phyloP scores from a whole-genome alignment of 192 early-diverging fungal species.

The Podila horticola region DNA sequence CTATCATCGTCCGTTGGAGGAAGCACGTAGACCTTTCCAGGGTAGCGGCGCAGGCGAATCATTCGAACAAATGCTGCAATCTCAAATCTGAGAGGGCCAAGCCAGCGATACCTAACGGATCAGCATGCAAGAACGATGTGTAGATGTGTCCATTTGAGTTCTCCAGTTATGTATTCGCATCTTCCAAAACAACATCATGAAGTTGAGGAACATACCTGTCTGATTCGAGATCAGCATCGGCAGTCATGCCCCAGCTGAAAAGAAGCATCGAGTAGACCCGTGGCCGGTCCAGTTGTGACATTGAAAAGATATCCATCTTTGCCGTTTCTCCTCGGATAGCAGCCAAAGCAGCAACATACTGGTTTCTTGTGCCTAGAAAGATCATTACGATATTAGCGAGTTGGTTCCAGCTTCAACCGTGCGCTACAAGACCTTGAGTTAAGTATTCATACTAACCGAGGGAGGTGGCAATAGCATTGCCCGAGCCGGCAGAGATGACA shows the following conservation, averaged over 20 bases:
- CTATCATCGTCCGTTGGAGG: constrained; percentile 15
- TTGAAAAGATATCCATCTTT: constrained; percentile 66
- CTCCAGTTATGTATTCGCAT: neutral
- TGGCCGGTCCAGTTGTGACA: constrained; percentile 52
- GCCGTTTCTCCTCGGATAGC: constrained; percentile 58
- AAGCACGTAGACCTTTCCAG: constrained; percentile 40
- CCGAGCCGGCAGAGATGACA: constrained; percentile 58
- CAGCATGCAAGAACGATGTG: neutral
- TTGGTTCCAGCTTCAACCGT: too few relatives aligned
- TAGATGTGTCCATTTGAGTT: too few relatives aligned
- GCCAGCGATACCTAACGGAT: constrained; percentile 39
- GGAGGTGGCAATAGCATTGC: constrained; percentile 58
- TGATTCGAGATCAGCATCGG: constrained; percentile 70
- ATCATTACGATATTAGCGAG: too few relatives aligned
- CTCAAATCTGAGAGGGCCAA: constrained; percentile 40
- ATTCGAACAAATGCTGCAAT: constrained; percentile 44
- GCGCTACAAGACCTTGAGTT: too few relatives aligned
- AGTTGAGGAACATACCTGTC: constrained; percentile 46
- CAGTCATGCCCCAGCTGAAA: constrained; percentile 67
- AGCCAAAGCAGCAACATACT: constrained; percentile 56
- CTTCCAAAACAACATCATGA: neutral
- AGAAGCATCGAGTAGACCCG: constrained; percentile 62
- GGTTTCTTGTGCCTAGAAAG: constrained; percentile 17
- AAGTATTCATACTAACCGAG: constrained; percentile 12
- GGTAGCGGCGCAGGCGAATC: constrained; percentile 38